Evolutionary conservation across 2,329 filamentous ascomycete species (phyloP).

Genomic region (Colletotrichum cordylinicola): DNA sequence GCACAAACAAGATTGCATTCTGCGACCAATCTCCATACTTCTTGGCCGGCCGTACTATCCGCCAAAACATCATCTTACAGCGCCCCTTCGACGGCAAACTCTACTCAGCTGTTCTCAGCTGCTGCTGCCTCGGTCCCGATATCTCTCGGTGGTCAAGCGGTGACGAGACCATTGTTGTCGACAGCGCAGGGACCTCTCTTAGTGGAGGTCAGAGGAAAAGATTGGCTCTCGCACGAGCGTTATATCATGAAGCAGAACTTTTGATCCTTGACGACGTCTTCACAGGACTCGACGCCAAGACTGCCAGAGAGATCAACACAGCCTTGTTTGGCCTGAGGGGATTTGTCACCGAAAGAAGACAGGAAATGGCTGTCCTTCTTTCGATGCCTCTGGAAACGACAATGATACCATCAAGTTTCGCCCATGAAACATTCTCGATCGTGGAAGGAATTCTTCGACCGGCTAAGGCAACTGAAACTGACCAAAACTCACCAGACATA

Average conservation of each 20-base stretch:
- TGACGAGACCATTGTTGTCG: neutral
- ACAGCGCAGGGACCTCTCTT: neutral
- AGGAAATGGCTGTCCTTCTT: neutral
- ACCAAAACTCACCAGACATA: neutral
- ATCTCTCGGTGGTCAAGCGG: neutral
- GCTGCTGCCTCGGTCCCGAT: neutral
- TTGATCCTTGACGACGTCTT: neutral
- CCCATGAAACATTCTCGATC: neutral
- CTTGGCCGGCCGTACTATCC: neutral
- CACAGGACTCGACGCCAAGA: neutral
- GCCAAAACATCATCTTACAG: neutral
- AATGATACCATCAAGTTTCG: neutral
- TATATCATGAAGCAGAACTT: neutral
- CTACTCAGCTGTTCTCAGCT: neutral
- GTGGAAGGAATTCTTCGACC: neutral
- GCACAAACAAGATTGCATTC: neutral
- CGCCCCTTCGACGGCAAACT: neutral
- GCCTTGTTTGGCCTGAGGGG: neutral
- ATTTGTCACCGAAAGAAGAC: neutral
- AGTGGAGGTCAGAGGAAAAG: neutral
- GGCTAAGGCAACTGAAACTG: neutral
- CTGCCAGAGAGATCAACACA: neutral
- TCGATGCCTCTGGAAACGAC: neutral
- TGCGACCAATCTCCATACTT: neutral
- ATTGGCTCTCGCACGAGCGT: neutral